phyloP scores from a whole-genome alignment of 2,329 filamentous ascomycete genomes.

The Pseudogymnoascus sp. region DNA sequence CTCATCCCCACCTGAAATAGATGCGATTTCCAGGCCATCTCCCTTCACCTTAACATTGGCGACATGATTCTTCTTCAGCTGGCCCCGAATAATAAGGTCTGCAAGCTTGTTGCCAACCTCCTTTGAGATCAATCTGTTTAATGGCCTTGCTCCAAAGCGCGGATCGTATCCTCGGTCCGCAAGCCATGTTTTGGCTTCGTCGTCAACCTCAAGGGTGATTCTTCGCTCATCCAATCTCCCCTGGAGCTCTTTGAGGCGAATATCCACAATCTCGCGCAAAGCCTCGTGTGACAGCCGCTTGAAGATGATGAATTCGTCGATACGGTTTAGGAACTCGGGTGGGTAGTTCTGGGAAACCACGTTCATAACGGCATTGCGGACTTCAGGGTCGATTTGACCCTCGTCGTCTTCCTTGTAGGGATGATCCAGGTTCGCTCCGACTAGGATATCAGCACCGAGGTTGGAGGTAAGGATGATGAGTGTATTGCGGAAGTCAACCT shows the following conservation, averaged over 20 bases:
- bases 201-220: conserved; percentile 64
- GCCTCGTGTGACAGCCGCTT: conserved; percentile 72
- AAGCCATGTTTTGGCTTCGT: conserved; percentile 74
- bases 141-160: conserved; percentile 78
- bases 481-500: conserved; percentile 93
- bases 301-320: conserved; percentile 96
- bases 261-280: conserved; percentile 87
- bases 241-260: conserved; percentile 79
- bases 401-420: conserved; percentile 53
- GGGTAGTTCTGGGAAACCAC: conserved; percentile 68
- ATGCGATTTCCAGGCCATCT: not conserved
- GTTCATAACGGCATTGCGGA: conserved; percentile 79
- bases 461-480: conserved; percentile 96
- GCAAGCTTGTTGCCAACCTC: conserved; percentile 84
- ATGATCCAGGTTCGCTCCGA: conserved; percentile 60
- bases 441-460: conserved; percentile 83
- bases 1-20: not conserved
- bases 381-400: conserved; percentile 62
- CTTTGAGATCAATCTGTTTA: conserved; percentile 84
- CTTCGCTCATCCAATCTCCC: conserved; percentile 73
- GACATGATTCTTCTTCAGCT: conserved; percentile 66
- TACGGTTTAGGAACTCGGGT: conserved; percentile 92
- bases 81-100: conserved; percentile 82
- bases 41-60: conserved; percentile 47
- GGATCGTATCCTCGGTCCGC: conserved; percentile 86